Evolutionary conservation across 208 protist genomes (phyloP).

Genomic region (Borovskyia barvae): DNA sequence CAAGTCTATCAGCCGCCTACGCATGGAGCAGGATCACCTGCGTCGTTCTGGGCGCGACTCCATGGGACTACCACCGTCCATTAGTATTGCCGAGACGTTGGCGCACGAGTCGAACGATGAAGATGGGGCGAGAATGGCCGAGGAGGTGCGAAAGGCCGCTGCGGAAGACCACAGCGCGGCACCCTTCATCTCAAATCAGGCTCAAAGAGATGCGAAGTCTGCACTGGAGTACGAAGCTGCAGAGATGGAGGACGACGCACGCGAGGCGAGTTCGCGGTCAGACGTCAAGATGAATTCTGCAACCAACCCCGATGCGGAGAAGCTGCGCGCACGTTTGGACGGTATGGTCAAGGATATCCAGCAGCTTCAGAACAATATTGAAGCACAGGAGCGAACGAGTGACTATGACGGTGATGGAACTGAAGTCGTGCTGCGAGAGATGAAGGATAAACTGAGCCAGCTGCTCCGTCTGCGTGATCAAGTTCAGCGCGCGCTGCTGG

Average conservation of each 20-base stretch:
- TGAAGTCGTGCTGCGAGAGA: constrained; percentile 63
- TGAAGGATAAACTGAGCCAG: constrained; percentile 77
- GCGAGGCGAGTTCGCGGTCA: not conserved
- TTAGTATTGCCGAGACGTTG: constrained; percentile 82
- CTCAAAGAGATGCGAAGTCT: not conserved
- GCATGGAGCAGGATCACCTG: constrained; percentile 86
- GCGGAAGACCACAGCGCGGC: constrained; percentile 10
- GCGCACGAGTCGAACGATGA: constrained; percentile 47
- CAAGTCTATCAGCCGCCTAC: constrained; percentile 70
- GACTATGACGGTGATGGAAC: constrained; percentile 70
- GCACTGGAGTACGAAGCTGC: too few species aligned
- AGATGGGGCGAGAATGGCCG: constrained; percentile 24
- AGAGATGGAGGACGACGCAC: not conserved
- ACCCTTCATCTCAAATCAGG: too few species aligned
- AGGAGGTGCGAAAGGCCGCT: constrained; percentile 14
- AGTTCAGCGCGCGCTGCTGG: constrained; percentile 51
- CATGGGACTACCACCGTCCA: constrained; percentile 55
- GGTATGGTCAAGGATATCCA: constrained; percentile 78
- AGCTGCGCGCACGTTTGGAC: constrained; percentile 64
- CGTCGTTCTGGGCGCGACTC: constrained; percentile 58
- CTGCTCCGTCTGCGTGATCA: constrained; percentile 80
- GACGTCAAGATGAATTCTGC: not conserved
- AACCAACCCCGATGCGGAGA: constrained; percentile 33
- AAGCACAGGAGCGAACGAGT: constrained; percentile 33
- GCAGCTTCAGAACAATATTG: constrained; percentile 72